phyloP scores from a whole-genome alignment of 352 stramenopile species.

The Globisporangium cylindrosporum region DNA sequence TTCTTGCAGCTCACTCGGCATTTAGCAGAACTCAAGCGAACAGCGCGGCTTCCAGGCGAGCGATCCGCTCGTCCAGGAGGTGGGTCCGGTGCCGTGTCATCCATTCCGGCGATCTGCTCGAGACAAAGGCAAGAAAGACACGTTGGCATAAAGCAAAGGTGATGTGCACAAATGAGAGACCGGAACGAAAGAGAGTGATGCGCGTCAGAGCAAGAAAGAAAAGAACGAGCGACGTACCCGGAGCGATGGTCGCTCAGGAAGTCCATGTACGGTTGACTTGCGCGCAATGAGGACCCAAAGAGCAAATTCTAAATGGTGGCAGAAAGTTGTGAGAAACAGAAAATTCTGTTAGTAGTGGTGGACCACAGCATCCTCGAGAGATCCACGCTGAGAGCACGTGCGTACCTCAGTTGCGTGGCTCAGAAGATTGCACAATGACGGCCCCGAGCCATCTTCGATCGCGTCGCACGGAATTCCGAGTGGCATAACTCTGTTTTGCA shows the following conservation, averaged over 20 bases:
- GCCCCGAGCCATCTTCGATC: slow-evolving; percentile 50
- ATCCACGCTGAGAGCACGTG: neutral
- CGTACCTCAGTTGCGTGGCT: slow-evolving; percentile 60
- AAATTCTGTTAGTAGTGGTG: neutral
- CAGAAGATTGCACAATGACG: slow-evolving; percentile 56
- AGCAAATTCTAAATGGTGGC: slow-evolving; percentile 31
- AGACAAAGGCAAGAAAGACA: neutral
- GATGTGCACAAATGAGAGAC: neutral
- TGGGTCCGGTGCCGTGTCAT: slow-evolving; percentile 37
- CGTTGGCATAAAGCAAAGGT: neutral
- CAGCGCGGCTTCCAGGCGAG: slow-evolving; percentile 36
- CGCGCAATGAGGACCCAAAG: slow-evolving; percentile 44
- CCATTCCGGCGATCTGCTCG: slow-evolving; percentile 39
- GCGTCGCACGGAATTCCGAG: slow-evolving; percentile 47
- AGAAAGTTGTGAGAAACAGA: neutral
- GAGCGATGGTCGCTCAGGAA: slow-evolving; percentile 43
- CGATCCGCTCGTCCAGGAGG: slow-evolving; percentile 40
- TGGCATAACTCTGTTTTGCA: slow-evolving; percentile 35
- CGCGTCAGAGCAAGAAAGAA: neutral
- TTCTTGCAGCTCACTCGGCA: neutral
- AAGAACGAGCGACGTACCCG: slow-evolving; percentile 25
- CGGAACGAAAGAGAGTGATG: neutral
- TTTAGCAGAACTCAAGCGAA: slow-evolving; percentile 24
- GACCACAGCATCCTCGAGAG: neutral
- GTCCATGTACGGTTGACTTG: slow-evolving; percentile 53